These are phyloP conservation scores for Ophiostoma sp. DNA, from an alignment of 2,329 filamentous ascomycete genomes.

Conservation along the genomic window DNA sequence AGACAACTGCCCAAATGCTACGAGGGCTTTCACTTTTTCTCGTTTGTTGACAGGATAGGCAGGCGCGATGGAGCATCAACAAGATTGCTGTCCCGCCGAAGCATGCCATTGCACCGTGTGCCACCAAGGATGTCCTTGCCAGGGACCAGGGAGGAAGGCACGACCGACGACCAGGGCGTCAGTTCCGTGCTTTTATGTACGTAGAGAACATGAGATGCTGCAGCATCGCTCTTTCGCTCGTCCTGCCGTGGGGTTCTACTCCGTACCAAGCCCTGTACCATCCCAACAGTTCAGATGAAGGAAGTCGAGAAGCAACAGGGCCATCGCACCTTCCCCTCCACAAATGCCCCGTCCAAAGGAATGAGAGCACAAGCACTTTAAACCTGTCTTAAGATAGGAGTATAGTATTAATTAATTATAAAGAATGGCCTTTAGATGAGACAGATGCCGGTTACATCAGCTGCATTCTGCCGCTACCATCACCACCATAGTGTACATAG, in stretches of 20 bases:
- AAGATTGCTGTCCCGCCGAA: conserved; percentile 22
- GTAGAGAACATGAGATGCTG: background rate
- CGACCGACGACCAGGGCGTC: conserved; percentile 7
- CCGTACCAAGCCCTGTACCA: background rate
- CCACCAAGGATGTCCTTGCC: conserved; percentile 17
- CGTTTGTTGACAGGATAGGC: conserved; percentile 22
- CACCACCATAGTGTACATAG: background rate
- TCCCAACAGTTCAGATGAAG: background rate
- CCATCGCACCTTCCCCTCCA: conserved; percentile 2
- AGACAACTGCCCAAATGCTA: background rate
- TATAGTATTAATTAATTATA: too few relatives aligned
- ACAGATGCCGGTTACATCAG: background rate
- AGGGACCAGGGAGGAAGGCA: conserved; percentile 17
- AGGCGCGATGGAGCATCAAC: conserved; percentile 23
- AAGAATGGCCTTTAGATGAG: background rate
- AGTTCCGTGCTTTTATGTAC: background rate
- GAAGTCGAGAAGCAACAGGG: background rate
- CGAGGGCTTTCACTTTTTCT: background rate
- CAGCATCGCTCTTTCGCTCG: conserved; percentile 4
- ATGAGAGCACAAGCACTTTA: background rate
- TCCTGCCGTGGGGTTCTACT: background rate
- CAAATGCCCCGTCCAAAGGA: background rate
- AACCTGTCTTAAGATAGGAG: background rate
- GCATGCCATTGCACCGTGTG: conserved; percentile 19
- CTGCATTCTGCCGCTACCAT: too few relatives aligned